Percentiles rank a stretch among this genome's conserved stretches.
These are phyloP conservation scores for Penicillium mononematosum DNA, from an alignment of 495 filamentous ascomycete genomes.

Conservation along the genomic window DNA sequence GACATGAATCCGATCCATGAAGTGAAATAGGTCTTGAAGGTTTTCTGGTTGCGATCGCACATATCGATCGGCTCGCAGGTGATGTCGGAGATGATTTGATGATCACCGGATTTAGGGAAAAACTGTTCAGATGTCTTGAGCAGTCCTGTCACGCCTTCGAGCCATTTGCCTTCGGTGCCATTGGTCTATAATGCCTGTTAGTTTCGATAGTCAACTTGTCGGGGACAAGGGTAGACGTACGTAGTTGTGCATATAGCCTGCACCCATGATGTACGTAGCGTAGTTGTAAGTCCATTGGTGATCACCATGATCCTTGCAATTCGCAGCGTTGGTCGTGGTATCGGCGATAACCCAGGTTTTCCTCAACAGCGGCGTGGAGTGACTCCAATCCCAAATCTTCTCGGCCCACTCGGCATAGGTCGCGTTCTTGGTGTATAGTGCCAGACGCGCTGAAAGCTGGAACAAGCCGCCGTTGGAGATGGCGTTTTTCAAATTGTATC, in stretches of 20 bases:
- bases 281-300: conserved; percentile 73
- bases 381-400: conserved; percentile 66
- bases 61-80: conserved; percentile 61
- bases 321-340: conserved; percentile 52
- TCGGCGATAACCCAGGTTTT: conserved; percentile 57
- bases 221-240: conserved; percentile 29
- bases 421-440: conserved; percentile 67
- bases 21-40: conserved; percentile 70
- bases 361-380: conserved; percentile 50
- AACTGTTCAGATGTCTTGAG: conserved; percentile 41
- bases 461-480: conserved; percentile 75
- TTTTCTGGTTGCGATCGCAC: conserved; percentile 66
- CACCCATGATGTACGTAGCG: conserved; percentile 66
- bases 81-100: conserved; percentile 44
- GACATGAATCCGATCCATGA: conserved; percentile 64
- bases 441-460: conserved; percentile 68
- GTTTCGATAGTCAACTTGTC: neutral
- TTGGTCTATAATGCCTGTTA: conserved; percentile 33
- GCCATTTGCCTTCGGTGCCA: conserved; percentile 48
- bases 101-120: conserved; percentile 56
- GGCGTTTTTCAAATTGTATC: conserved; percentile 74
- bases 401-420: conserved; percentile 73
- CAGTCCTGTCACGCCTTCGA: conserved; percentile 52
- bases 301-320: conserved; percentile 56
- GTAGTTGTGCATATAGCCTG: conserved; percentile 71